A percentile compares a stretch with the other conserved stretches of the same genome.
Evolutionary conservation across 805 yeast genomes (phyloP).

Genomic region (Helenozyma baotianmanensis): DNA sequence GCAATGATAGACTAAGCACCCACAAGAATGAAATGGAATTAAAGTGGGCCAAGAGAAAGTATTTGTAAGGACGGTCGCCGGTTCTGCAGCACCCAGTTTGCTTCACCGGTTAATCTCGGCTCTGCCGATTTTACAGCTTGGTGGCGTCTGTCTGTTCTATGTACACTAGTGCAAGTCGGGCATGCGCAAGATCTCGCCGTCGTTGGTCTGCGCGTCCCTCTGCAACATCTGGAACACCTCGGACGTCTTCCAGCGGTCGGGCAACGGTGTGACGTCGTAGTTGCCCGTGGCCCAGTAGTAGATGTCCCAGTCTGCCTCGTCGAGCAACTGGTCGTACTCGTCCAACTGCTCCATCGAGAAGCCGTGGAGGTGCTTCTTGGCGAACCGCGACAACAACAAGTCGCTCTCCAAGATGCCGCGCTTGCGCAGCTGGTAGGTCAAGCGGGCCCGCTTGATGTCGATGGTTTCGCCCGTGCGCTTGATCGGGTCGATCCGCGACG

Average conservation of each 20-base stretch:
- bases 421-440: constrained; percentile 87
- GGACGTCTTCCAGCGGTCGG: constrained; percentile 77
- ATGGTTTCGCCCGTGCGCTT: constrained; percentile 68
- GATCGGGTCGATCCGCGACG: constrained; percentile 72
- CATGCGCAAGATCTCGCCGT: constrained; percentile 77
- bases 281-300: constrained; percentile 96
- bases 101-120: no score
- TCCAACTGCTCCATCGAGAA: constrained; percentile 64
- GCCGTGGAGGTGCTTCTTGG: constrained; percentile 60
- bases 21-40: background rate
- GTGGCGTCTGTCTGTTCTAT: no score
- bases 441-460: constrained; percentile 77
- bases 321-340: constrained; percentile 81
- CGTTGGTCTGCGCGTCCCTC: constrained; percentile 67
- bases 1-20: background rate
- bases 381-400: constrained; percentile 76
- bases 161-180: constrained; percentile 43
- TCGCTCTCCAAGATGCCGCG: constrained; percentile 95
- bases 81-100: no score
- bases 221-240: constrained; percentile 62
- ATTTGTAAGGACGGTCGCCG: no score
- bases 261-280: constrained; percentile 76
- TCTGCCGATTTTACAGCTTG: no score
- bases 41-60: background rate
- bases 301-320: constrained; percentile 98